Conservation (phyloP, 2,329 filamentous ascomycete genomes). For the Pseudogymnoascus sp. region DNA sequence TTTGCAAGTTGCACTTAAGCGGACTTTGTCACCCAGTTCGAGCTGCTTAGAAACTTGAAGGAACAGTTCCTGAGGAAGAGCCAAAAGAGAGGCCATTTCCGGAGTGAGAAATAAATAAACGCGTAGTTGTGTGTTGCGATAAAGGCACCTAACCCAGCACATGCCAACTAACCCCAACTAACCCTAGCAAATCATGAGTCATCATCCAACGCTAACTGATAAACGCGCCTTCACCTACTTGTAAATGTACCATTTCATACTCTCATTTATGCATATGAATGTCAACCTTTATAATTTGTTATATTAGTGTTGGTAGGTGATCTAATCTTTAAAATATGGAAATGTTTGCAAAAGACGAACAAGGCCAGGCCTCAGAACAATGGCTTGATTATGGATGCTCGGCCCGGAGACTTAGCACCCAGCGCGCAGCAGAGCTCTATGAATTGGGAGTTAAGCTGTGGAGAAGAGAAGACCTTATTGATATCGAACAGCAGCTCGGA, state of each 20-base stretch:
- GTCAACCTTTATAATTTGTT: not conserved
- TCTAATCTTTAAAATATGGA: not conserved
- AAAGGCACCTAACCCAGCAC: not conserved
- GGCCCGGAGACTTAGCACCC: constrained; percentile 15
- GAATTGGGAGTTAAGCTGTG: constrained; percentile 19
- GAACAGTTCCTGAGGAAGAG: not conserved
- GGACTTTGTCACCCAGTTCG: not conserved
- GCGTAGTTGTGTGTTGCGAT: not conserved
- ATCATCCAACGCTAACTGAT: not conserved
- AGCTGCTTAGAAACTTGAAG: not conserved
- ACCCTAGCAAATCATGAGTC: not conserved
- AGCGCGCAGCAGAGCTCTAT: constrained; percentile 19
- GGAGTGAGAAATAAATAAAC: not conserved
- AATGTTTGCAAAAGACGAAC: not conserved
- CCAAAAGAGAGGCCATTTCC: not conserved
- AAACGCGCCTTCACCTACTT: not conserved
- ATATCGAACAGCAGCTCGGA: constrained; percentile 22
- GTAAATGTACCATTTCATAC: not conserved
- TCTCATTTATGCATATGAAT: not conserved
- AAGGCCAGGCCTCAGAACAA: constrained; percentile 22
- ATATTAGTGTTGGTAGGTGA: not conserved
- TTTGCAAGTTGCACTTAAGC: not conserved
- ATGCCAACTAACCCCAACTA: not conserved
- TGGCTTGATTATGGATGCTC: constrained; percentile 16
- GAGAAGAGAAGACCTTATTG: constrained; percentile 18